phyloP scores from a whole-genome alignment of 805 yeast genomes.

The Cyberlindnera samutprakarnensis region DNA sequence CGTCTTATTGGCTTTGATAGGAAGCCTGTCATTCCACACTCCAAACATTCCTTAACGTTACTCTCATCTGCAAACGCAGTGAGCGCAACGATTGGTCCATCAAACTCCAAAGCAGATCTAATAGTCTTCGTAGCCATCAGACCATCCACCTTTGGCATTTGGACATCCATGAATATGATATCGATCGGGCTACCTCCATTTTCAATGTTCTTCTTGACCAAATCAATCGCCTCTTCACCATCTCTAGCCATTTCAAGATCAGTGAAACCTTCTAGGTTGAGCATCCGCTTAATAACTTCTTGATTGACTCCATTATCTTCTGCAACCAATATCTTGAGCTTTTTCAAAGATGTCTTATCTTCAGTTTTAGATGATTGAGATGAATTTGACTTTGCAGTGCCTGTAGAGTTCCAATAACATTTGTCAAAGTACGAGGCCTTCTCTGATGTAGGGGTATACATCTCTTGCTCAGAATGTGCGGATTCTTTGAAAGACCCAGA shows the following conservation, averaged over 20 bases:
- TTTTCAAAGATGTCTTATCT: constrained; percentile 4
- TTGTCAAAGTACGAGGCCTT: constrained; percentile 8
- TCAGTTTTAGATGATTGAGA: constrained; percentile 5
- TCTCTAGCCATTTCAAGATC: constrained; percentile 77
- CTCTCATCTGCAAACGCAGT: constrained; percentile 95
- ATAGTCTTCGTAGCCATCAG: constrained; percentile 72
- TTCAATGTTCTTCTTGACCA: constrained; percentile 32
- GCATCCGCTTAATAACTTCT: constrained; percentile 87
- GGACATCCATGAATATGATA: constrained; percentile 92
- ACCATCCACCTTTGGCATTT: constrained; percentile 94
- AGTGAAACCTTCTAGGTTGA: constrained; percentile 70
- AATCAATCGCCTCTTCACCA: constrained; percentile 81
- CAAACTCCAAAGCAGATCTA: constrained; percentile 57
- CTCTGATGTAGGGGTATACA: constrained; percentile 9
- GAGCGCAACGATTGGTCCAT: constrained; percentile 80
- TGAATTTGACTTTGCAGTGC: constrained; percentile 26
- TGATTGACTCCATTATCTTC: constrained; percentile 94
- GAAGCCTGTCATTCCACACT: constrained; percentile 91
- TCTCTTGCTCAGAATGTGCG: constrained; percentile 1
- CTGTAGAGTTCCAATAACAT: constrained; percentile 28
- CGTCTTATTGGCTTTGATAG: constrained; percentile 83
- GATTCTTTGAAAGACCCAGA: constrained; percentile 1
- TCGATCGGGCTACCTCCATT: constrained; percentile 40
- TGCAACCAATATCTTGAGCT: constrained; percentile 66
- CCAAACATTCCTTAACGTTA: constrained; percentile 76